Conservation (phyloP, 2,329 filamentous ascomycete species). For the Cercospora sp. region DNA sequence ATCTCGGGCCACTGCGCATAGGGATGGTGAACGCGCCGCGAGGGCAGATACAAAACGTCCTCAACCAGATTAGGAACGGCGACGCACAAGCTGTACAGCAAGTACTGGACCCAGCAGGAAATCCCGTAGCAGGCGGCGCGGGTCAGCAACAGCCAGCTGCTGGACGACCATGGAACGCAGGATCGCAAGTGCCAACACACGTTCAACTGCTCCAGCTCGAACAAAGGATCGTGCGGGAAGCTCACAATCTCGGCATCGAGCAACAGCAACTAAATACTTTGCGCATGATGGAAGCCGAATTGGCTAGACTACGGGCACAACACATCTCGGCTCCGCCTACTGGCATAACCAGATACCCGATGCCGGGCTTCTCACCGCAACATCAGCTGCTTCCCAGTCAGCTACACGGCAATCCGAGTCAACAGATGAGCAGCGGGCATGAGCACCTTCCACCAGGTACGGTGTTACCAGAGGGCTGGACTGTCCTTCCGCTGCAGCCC, state of each 20-base stretch:
- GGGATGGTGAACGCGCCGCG: constrained; percentile 65
- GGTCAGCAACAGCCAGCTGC: constrained; percentile 25
- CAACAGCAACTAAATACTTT: constrained; percentile 69
- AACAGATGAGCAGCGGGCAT: constrained; percentile 46
- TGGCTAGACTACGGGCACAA: constrained; percentile 61
- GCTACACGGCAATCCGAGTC: constrained; percentile 30
- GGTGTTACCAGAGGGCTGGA: constrained; percentile 56
- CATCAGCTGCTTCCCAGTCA: constrained; percentile 18
- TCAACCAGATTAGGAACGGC: constrained; percentile 36
- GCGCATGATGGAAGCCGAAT: constrained; percentile 66
- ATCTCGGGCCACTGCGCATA: constrained; percentile 72
- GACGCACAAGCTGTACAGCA: constrained; percentile 15
- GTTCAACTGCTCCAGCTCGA: constrained; percentile 66
- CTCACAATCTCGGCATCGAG: constrained; percentile 61
- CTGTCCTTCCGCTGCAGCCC: constrained; percentile 48
- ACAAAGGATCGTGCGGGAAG: constrained; percentile 67
- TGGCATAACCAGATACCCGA: constrained; percentile 19
- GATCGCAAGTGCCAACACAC: constrained; percentile 49
- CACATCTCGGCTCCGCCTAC: constrained; percentile 29
- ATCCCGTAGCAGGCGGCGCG: constrained; percentile 43
- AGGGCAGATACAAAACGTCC: constrained; percentile 46
- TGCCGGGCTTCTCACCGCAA: constrained; percentile 15
- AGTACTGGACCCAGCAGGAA: constrained; percentile 21
- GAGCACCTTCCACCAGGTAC: constrained; percentile 53
- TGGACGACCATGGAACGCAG: background rate